A percentile compares a stretch with the other conserved stretches of the same genome.
These are phyloP conservation scores for Bretziella fagacearum DNA, from an alignment of 2,329 filamentous ascomycete genomes.

Conservation along the genomic window DNA sequence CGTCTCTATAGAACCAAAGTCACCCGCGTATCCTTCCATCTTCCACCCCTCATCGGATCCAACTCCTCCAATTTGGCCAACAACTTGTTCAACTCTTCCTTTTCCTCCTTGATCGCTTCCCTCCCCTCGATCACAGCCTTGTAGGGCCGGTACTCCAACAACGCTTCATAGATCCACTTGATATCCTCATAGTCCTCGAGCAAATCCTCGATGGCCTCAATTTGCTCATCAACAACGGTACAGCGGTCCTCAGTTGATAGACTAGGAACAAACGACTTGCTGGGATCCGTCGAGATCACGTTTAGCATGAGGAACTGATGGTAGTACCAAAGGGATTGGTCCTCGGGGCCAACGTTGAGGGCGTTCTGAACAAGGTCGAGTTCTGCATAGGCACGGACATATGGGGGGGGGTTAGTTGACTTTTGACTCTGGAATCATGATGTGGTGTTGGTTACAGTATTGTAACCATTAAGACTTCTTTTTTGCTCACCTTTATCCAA, in stretches of 20 bases:
- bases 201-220: constrained; percentile 54
- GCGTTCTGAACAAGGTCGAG: constrained; percentile 58
- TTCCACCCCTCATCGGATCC: constrained; percentile 56
- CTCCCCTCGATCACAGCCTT: constrained; percentile 37
- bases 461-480: background rate
- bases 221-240: constrained; percentile 50
- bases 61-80: constrained; percentile 47
- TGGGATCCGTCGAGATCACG: constrained; percentile 33
- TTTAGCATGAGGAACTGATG: constrained; percentile 73
- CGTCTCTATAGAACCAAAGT: constrained; percentile 20
- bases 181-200: constrained; percentile 38
- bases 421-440: too few relatives aligned
- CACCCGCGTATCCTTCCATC: constrained; percentile 56
- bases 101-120: constrained; percentile 25
- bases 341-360: constrained; percentile 76
- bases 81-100: constrained; percentile 36
- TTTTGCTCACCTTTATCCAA: constrained; percentile 44
- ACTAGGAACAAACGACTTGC: constrained; percentile 45
- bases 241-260: constrained; percentile 45
- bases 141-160: constrained; percentile 55
- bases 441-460: too few relatives aligned
- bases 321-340: constrained; percentile 95
- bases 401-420: too few relatives aligned
- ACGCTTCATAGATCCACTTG: constrained; percentile 80
- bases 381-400: too few relatives aligned